Conservation (phyloP, 352 stramenopile species). For the Aphanomyces cochlioides region DNA sequence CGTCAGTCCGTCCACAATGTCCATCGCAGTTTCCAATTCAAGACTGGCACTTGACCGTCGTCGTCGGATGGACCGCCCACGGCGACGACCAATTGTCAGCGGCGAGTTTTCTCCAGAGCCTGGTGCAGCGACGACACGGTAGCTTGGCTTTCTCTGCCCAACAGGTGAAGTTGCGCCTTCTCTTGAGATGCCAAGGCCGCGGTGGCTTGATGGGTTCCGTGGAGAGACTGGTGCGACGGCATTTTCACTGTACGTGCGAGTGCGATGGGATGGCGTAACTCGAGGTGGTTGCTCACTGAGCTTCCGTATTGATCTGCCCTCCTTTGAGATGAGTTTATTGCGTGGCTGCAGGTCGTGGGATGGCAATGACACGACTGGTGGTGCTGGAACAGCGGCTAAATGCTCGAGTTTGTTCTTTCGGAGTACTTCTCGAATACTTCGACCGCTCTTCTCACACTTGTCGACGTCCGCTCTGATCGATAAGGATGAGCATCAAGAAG, state of each 20-base stretch:
- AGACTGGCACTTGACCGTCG: neutral
- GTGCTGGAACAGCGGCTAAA: neutral
- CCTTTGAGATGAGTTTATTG: no score
- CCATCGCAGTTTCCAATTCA: neutral
- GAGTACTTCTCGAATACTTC: conserved; percentile 6
- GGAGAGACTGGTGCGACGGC: no score
- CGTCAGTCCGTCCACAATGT: neutral
- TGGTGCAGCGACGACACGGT: neutral
- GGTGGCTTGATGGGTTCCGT: no score
- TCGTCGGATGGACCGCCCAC: neutral
- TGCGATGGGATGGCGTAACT: no score
- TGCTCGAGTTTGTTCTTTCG: conserved; percentile 21
- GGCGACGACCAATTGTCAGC: neutral
- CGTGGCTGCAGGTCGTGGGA: no score
- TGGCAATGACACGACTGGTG: no score
- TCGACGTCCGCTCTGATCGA: conserved; percentile 19
- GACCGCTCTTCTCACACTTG: neutral
- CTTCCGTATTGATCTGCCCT: no score
- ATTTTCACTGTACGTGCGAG: no score
- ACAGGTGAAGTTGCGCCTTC: no score
- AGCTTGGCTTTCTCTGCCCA: neutral
- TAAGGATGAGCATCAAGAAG: neutral
- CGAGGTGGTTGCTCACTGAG: no score
- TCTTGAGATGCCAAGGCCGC: no score
- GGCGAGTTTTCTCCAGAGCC: neutral